Evolutionary conservation across 257 asterid species (phyloP).

Genomic region (Nicotiana obtusifolia): DNA sequence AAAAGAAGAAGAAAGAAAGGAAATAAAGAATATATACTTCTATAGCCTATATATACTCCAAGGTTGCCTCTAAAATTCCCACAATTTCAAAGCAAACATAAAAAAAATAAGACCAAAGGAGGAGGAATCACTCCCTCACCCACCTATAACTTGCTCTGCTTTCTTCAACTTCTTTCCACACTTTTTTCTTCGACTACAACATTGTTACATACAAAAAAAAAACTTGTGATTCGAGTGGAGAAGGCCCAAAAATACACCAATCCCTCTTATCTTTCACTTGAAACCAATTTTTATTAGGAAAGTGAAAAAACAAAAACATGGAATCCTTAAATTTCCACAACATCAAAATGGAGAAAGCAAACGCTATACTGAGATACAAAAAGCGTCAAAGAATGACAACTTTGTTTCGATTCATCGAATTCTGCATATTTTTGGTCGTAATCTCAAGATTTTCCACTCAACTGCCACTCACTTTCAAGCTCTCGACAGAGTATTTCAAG

Average conservation of each 20-base stretch:
- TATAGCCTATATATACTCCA: conserved; percentile 4
- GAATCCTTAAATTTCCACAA: conserved; percentile 30
- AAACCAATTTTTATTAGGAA: not conserved
- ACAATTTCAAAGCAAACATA: not conserved
- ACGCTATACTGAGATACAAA: conserved; percentile 18
- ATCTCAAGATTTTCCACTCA: conserved; percentile 35
- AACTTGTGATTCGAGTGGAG: not conserved
- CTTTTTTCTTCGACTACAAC: not conserved
- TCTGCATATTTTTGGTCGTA: conserved; percentile 24
- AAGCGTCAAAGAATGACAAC: conserved; percentile 21
- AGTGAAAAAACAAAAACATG: not conserved
- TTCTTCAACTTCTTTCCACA: not conserved
- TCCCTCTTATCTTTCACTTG: not conserved
- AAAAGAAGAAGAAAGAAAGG: not conserved
- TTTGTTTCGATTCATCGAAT: conserved; percentile 32
- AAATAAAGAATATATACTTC: not conserved
- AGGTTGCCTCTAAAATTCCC: not conserved
- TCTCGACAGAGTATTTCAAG: conserved; percentile 36
- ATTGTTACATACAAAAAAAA: too few relatives aligned
- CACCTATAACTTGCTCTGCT: not conserved
- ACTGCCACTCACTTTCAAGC: conserved; percentile 25
- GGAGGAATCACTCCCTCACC: not conserved
- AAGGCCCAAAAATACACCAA: not conserved
- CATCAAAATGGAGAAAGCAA: conserved; percentile 37
- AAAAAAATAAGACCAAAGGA: not conserved